Evolutionary conservation across 495 filamentous ascomycete genomes (phyloP).

Genomic region (Glutinoglossum americanum): DNA sequence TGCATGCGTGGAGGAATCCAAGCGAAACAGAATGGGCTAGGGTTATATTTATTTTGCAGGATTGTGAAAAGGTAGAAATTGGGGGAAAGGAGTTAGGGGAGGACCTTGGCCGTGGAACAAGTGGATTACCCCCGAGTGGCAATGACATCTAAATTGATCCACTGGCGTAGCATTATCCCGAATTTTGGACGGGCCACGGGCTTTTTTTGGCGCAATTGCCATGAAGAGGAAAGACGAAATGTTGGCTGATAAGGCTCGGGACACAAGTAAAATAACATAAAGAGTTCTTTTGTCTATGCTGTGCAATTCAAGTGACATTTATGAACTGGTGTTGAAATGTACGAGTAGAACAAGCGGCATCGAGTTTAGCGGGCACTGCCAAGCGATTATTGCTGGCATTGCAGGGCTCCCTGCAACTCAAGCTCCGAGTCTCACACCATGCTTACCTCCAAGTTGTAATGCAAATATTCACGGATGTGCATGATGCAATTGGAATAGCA

Average conservation of each 20-base stretch:
- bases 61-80: background rate
- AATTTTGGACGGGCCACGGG: background rate
- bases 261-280: too few species aligned
- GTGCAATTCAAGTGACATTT: background rate
- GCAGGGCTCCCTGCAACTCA: background rate
- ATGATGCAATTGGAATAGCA: background rate
- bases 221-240: background rate
- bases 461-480: background rate
- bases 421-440: background rate
- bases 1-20: slow-evolving; percentile 44
- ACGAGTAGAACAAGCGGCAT: too few species aligned
- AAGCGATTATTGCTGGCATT: background rate
- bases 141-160: background rate
- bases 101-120: background rate
- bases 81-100: background rate
- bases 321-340: background rate
- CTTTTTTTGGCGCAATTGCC: background rate
- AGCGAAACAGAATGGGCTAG: slow-evolving; percentile 10
- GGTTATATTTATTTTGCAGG: background rate
- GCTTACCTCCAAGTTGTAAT: background rate
- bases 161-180: background rate
- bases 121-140: background rate
- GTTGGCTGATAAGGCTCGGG: too few species aligned
- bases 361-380: background rate
- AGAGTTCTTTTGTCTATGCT: too few species aligned